phyloP scores from a whole-genome alignment of 1,284 basidiomycete species.

The Neonothopanus nambi region DNA sequence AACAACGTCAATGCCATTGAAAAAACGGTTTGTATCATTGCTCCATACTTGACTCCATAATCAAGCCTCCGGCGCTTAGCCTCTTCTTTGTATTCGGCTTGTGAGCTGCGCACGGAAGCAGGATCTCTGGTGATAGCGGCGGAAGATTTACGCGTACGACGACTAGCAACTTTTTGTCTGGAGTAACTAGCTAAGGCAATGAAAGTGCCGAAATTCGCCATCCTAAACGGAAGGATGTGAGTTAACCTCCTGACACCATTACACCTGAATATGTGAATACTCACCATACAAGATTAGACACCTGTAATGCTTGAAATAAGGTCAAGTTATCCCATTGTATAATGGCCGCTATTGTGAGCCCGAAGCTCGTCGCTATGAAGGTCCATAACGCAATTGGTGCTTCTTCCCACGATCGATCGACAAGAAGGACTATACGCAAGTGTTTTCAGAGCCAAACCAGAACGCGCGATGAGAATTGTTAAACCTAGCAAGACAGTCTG shows the following conservation, averaged over 20 bases:
- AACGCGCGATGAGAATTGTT: background rate
- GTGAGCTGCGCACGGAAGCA: background rate
- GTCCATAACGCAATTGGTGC: constrained; percentile 42
- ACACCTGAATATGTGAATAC: constrained; percentile 8
- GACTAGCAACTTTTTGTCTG: constrained; percentile 32
- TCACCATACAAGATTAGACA: constrained; percentile 42
- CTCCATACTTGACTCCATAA: constrained; percentile 37
- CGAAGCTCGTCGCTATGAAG: constrained; percentile 41
- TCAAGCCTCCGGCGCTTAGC: constrained; percentile 22
- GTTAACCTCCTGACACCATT: background rate
- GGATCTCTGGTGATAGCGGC: too few species aligned
- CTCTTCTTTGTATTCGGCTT: background rate
- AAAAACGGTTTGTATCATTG: constrained; percentile 37
- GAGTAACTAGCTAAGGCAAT: constrained; percentile 41
- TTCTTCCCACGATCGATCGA: constrained; percentile 39
- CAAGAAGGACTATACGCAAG: constrained; percentile 32
- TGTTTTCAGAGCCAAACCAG: background rate
- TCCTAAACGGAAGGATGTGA: constrained; percentile 22
- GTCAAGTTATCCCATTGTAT: constrained; percentile 32
- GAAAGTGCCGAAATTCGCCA: constrained; percentile 42
- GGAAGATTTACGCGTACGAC: constrained; percentile 4
- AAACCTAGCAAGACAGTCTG: constrained; percentile 39
- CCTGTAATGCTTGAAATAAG: constrained; percentile 37
- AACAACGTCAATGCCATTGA: constrained; percentile 39
- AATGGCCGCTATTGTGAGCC: constrained; percentile 38